Evolutionary conservation across 176 grass and related monocot genomes (phyloP).

Genomic region (Olyra latifolia): DNA sequence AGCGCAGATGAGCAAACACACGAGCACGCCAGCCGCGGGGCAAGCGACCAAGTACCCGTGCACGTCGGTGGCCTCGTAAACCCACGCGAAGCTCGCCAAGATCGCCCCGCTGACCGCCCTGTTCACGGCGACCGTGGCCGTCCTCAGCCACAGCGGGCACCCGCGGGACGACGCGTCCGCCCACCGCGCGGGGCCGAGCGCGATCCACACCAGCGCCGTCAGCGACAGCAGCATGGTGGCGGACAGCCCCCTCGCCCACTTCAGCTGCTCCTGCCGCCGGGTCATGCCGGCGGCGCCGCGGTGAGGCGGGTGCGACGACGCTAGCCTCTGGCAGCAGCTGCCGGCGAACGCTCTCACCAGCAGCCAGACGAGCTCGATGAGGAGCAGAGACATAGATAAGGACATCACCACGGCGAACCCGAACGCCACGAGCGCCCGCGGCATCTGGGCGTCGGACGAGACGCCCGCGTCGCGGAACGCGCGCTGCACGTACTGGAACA

Average conservation of each 20-base stretch:
- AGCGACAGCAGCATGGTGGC: slow-evolving; percentile 43
- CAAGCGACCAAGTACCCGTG: slow-evolving; percentile 18
- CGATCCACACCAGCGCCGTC: slow-evolving; percentile 41
- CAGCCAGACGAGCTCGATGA: slow-evolving; percentile 37
- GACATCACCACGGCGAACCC: slow-evolving; percentile 16
- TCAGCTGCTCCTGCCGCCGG: slow-evolving; percentile 32
- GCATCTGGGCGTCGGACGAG: neutral
- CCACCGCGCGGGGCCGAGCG: slow-evolving; percentile 38
- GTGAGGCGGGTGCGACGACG: neutral
- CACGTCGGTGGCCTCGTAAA: neutral
- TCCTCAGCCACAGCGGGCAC: slow-evolving; percentile 20
- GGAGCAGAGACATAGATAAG: slow-evolving; percentile 19
- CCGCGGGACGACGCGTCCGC: slow-evolving; percentile 10
- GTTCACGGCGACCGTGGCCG: neutral
- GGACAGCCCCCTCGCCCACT: slow-evolving; percentile 36
- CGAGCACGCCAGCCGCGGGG: slow-evolving; percentile 11
- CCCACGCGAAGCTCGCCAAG: slow-evolving; percentile 22
- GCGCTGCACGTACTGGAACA: slow-evolving; percentile 25
- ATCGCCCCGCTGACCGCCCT: neutral
- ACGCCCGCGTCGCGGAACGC: slow-evolving; percentile 23
- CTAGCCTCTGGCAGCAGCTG: neutral
- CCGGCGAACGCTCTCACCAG: slow-evolving; percentile 13
- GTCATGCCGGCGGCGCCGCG: neutral
- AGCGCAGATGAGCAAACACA: neutral
- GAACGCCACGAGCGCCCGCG: slow-evolving; percentile 32